Conservation (phyloP, 495 filamentous ascomycete species). For the Penicillium riverlandense region DNA sequence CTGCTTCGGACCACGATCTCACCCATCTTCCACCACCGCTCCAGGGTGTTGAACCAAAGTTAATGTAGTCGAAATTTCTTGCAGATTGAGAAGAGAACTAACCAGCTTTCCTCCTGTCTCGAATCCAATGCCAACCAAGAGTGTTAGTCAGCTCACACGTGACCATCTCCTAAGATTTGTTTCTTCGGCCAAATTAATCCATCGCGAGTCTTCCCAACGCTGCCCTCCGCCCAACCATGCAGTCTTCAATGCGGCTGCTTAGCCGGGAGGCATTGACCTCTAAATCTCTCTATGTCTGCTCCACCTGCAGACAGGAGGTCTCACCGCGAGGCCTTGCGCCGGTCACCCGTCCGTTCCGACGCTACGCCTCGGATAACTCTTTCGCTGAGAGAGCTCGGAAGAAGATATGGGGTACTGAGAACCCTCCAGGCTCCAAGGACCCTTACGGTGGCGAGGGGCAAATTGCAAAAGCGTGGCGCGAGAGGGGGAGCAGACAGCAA, state of each 20-base stretch:
- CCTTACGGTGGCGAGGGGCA: slow-evolving; percentile 40
- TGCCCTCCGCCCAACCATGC: slow-evolving; percentile 21
- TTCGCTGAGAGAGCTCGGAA: slow-evolving; percentile 42
- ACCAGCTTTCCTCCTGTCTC: too few relatives aligned
- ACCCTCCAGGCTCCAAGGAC: slow-evolving; percentile 46
- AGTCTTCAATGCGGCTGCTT: slow-evolving; percentile 30
- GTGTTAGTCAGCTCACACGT: too few relatives aligned
- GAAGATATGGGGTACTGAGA: slow-evolving; percentile 50
- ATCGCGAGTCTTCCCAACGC: too few relatives aligned
- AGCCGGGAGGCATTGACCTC: slow-evolving; percentile 24
- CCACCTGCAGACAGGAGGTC: slow-evolving; percentile 32
- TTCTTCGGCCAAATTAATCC: too few relatives aligned
- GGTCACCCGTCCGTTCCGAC: slow-evolving; percentile 34
- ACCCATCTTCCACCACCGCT: too few relatives aligned
- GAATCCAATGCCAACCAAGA: too few relatives aligned
- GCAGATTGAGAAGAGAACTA: too few relatives aligned
- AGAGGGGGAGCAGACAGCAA: background rate
- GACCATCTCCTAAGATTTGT: too few relatives aligned
- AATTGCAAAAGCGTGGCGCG: background rate
- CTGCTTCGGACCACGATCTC: too few relatives aligned
- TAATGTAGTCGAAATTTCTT: too few relatives aligned
- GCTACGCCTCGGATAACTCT: slow-evolving; percentile 30
- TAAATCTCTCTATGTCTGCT: slow-evolving; percentile 31
- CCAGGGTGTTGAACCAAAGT: too few relatives aligned
- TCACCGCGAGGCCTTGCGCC: slow-evolving; percentile 29